Conservation (phyloP, 768 basidiomycete genomes). For the Xerocomellus dryophilus region DNA sequence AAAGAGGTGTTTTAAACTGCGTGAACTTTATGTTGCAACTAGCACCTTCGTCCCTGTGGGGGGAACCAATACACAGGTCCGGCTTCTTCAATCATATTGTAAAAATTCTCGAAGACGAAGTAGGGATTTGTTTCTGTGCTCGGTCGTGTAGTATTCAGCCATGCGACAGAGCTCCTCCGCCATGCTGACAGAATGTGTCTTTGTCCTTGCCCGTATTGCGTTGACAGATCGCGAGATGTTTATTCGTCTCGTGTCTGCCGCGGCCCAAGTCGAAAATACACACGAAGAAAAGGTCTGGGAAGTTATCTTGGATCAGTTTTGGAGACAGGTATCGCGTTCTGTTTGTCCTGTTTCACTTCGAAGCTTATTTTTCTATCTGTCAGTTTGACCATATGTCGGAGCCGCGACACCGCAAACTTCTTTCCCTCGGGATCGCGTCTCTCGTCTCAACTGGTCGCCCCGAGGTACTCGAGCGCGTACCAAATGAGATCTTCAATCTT, state of each 20-base stretch:
- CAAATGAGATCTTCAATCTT: conserved; percentile 75
- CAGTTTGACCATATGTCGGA: conserved; percentile 93
- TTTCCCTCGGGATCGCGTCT: conserved; percentile 76
- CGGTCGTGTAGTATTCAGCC: conserved; percentile 8
- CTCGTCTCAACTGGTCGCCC: conserved; percentile 72
- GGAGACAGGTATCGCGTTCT: conserved; percentile 59
- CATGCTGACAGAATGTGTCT: conserved; percentile 64
- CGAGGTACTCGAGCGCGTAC: conserved; percentile 69
- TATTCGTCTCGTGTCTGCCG: conserved; percentile 63
- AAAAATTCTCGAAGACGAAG: conserved; percentile 62
- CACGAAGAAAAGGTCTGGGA: conserved; percentile 61
- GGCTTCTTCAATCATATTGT: conserved; percentile 68
- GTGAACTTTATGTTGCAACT: conserved; percentile 62
- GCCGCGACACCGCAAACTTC: conserved; percentile 76
- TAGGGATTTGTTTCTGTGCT: conserved; percentile 27
- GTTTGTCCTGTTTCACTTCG: background rate
- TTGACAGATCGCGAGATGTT: conserved; percentile 67
- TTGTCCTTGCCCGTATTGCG: conserved; percentile 70
- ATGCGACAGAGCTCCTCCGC: conserved; percentile 27
- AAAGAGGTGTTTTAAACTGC: conserved; percentile 59
- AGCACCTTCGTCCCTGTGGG: conserved; percentile 65
- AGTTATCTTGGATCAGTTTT: conserved; percentile 73
- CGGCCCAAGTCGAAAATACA: conserved; percentile 45
- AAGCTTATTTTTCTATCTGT: background rate
- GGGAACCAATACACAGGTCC: conserved; percentile 65